Base-by-base conservation (phyloP, 345 rosid genomes). In the Hibiscus tridactylites region DNA sequence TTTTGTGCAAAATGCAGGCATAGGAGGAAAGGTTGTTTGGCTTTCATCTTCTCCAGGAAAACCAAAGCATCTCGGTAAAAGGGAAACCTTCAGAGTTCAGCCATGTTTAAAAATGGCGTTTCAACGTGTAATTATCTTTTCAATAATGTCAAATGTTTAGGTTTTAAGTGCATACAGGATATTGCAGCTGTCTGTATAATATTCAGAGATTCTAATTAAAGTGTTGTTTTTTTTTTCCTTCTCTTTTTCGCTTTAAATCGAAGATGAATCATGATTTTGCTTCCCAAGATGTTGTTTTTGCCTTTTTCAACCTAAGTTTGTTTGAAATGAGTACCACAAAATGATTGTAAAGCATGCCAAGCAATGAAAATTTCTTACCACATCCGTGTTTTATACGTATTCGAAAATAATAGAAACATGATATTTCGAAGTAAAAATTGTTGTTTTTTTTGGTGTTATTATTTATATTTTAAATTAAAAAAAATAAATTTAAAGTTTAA, bases 1-100 rank as follows among this genome's bases (percentile, higher is more conserved):
- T 65, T 65, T 39, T 52, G 49, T 17, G 52, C 44, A 65, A 19
- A 59, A 71, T 49, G 84, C 89, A 91, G 93, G 83, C 58, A 74
- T 58, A 76, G 16, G 69, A 74, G 71, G 7, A 71, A 61, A 3
- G 79, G 89, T 69, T 91, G 94, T 83, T 85, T 86, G 60, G 53
- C 81, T 65, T 85, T 84, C 76, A 75, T 87, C 56, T 29, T 81
- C 72, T 15, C 16, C 13, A 76, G 66, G 74, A 79, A 63, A n/a
- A 29, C 63, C 70, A 79, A 65, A 73, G 63, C 28, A 5, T 67
- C 9, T 21, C 54, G 53, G 15, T 65, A 61, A 52, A 33, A 58
- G 46, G 61, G 68, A 29, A 44, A 42, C 24, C 24, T 56, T 10
- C 33, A 29, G 11, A 56, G 60, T 56, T 58, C 13, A 58, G 61